Evolutionary conservation across 805 yeast species (phyloP).

Genomic region (Pichia kluyveri): DNA sequence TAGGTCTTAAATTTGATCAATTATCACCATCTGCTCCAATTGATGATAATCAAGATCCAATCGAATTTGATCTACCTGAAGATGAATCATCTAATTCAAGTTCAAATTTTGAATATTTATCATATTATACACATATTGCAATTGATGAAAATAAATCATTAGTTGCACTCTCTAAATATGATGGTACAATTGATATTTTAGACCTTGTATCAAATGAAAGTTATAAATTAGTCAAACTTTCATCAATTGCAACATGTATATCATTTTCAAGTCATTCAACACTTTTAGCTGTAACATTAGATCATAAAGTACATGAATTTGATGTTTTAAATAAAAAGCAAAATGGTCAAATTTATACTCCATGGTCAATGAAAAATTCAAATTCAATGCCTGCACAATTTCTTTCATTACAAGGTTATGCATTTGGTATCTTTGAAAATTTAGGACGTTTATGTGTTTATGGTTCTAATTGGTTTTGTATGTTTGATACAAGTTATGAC

Average conservation of each 20-base stretch:
- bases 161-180: constrained; percentile 51
- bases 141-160: constrained; percentile 35
- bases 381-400: constrained; percentile 66
- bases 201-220: constrained; percentile 21
- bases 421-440: constrained; percentile 57
- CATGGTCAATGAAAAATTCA: constrained; percentile 75
- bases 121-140: constrained; percentile 44
- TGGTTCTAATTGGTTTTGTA: constrained; percentile 76
- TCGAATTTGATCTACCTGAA: constrained; percentile 25
- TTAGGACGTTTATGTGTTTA: constrained; percentile 64
- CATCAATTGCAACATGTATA: constrained; percentile 44
- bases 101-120: constrained; percentile 24
- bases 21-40: constrained; percentile 28
- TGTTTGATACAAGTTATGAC: constrained; percentile 43
- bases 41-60: constrained; percentile 30
- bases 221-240: constrained; percentile 45
- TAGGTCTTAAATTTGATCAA: constrained; percentile 28
- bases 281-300: constrained; percentile 59
- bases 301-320: constrained; percentile 69
- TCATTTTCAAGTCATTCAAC: constrained; percentile 41
- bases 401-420: constrained; percentile 48
- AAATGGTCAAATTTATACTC: constrained; percentile 36
- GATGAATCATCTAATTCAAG: not conserved
- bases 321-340: constrained; percentile 22
- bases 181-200: constrained; percentile 55